Evolutionary conservation across 352 stramenopile species (phyloP), one percentile per base, ranked within the genome.

Genomic region (Globisporangium uncinulatum): DNA sequence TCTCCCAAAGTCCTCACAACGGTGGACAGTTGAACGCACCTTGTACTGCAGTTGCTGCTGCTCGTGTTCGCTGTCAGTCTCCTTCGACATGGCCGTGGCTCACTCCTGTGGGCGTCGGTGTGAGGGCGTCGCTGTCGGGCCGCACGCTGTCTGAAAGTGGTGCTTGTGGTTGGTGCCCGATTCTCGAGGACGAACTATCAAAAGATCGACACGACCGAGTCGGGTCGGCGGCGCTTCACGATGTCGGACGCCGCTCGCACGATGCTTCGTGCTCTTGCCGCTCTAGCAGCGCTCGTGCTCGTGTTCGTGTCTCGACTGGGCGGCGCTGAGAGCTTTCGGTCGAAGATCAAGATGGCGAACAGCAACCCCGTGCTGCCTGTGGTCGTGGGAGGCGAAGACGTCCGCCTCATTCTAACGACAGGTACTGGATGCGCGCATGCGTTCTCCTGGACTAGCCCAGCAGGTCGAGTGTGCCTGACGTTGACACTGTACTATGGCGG

Each of bases 11-110:
- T 29, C 24, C 24, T 49, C 14, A 51, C 42, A 51, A 20, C 58
- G 50, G 10, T 44, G 13, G 39, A 17, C 39, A 13, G 15, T 6
- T 44, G 39, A 9, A 56, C 56, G 24, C 14, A 87, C 84, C 69
- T 96, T 96, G 65, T 89, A 96, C 62, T 96, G 87, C 51, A 93
- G 79, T 66, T 93, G 83, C 62, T 88, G 82, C 13, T 68, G 73
- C 62, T 93, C 83, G 50, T 83, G 69, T 48, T 93, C 83, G 65
- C 83, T 93, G 59, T 93, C 83, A 4, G 82, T 90, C 64, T 89
- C 83, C 73, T 93, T 90, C 20, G 83, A 89, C 83, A 93, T 91
- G 42, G 36, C 48, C 11, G 17, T 8, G 34, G 0, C 17, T 54
- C 17, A 21, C 21, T 34, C 29, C 41, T 39, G 36, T 20, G 13